Evolutionary conservation across 2,329 filamentous ascomycete species (phyloP), one percentile per base, ranked within the genome.

Genomic region (Penicillium sp.): DNA sequence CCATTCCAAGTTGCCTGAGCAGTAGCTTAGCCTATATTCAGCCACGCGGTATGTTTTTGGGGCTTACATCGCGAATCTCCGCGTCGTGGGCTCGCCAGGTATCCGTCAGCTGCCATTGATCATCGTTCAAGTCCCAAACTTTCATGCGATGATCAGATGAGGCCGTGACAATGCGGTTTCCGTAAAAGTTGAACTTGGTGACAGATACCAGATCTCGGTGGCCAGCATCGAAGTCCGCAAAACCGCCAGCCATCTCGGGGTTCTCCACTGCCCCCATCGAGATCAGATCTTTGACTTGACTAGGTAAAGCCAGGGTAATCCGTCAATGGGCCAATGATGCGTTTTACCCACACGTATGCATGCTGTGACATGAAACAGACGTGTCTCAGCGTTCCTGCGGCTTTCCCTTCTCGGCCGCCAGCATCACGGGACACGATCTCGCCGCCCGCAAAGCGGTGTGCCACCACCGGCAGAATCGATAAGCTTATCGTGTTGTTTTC

Each of bases 71-170:
- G 54, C 91, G 79, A 56, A 97, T 88, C 73, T 96, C 91, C 44
- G 90, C 90, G 67, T 90, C 88, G 69, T 97, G 92, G 16, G 90
- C 92, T 43, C 83, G 85, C 90, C 92, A 96, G 50, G 84, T 90
- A 74, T 97, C 92, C 67, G 86, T 88, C 33, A 94, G 76, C 46
- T 83, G 81, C 90, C 91, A 96, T 51, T 83, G 78, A 38, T 85
- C 84, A 62, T 90, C 87, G 60, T 86, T 79, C 51, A 81, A 85
- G 67, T 94, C 87, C 81, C 92, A 96, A 56, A 96, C 88, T 68
- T 92, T 90, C 65, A 97, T 87, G 69, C 88, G 90, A 70, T 95
- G 92, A 71, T 97, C 92, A 16, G 92, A 89, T 16, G 90, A 94
- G 30, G 90, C 91, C 2, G 91, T 94, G 38, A 92, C 89, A 78